Percentiles rank a stretch among this genome's conserved stretches.
phyloP scores from a whole-genome alignment of 345 rosid genomes.

The Acer saccharum region DNA sequence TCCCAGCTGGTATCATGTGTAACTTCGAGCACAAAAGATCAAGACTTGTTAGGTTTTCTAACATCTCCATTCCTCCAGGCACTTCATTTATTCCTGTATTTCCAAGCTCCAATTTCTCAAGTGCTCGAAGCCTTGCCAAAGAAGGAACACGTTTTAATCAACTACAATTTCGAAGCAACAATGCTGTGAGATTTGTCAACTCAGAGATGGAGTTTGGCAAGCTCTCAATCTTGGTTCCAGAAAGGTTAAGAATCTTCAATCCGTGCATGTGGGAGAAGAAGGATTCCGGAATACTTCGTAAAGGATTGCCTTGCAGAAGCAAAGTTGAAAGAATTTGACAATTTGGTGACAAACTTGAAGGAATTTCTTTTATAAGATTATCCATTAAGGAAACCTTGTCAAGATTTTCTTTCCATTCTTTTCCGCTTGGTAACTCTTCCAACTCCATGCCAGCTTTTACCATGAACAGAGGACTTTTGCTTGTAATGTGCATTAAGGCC shows the following conservation, averaged over 20 bases:
- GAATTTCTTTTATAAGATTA: background rate
- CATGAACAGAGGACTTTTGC: constrained; percentile 9
- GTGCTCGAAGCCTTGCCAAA: background rate
- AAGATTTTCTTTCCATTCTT: constrained; percentile 15
- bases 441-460: constrained; percentile 4
- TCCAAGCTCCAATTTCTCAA: background rate
- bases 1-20: constrained; percentile 6
- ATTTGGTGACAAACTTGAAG: constrained; percentile 6
- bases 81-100: background rate
- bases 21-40: background rate
- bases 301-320: constrained; percentile 7
- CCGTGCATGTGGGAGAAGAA: constrained; percentile 14
- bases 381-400: constrained; percentile 20
- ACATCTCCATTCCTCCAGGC: background rate
- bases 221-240: background rate
- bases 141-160: background rate
- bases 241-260: constrained; percentile 23
- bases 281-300: background rate
- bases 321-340: constrained; percentile 18
- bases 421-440: background rate
- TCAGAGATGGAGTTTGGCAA: constrained; percentile 16
- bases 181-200: background rate
- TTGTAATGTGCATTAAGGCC: constrained; percentile 17
- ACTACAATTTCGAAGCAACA: background rate
- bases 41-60: constrained; percentile 18